These are phyloP conservation scores for Hemisphaericaspora xylanilytica DNA, from an alignment of 1,139 yeast genomes.

Conservation along the genomic window DNA sequence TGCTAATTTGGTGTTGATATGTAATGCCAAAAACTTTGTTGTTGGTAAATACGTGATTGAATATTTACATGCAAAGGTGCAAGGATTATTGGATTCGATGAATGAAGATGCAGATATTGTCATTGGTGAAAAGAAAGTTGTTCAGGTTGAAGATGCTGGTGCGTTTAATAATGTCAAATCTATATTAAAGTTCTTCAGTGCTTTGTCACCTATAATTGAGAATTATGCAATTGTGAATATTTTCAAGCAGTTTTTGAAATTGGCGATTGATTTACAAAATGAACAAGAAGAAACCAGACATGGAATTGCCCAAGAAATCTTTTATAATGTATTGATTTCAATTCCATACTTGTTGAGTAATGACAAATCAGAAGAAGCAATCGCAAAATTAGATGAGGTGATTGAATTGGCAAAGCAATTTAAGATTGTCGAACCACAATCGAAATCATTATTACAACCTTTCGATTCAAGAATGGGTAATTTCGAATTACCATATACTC, in stretches of 20 bases:
- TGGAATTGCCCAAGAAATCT: constrained; percentile 69
- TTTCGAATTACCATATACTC: constrained; percentile 50
- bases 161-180: constrained; percentile 73
- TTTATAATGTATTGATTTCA: constrained; percentile 59
- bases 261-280: constrained; percentile 57
- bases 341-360: constrained; percentile 67
- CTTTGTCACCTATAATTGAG: constrained; percentile 61
- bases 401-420: constrained; percentile 45
- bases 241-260: constrained; percentile 52
- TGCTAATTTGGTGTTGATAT: constrained; percentile 65
- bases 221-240: constrained; percentile 50
- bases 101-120: constrained; percentile 20
- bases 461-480: constrained; percentile 35
- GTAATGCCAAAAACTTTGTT: constrained; percentile 62
- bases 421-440: constrained; percentile 21
- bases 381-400: constrained; percentile 40
- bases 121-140: constrained; percentile 8
- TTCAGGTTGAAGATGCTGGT: constrained; percentile 48
- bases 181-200: constrained; percentile 65
- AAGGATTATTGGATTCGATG: constrained; percentile 45
- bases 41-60: constrained; percentile 74
- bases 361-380: constrained; percentile 33
- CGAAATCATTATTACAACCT: constrained; percentile 33
- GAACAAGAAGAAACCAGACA: constrained; percentile 34
- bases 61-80: constrained; percentile 61